phyloP scores from a whole-genome alignment of 495 filamentous ascomycete genomes.

The Thermochaetoides thermophila region DNA sequence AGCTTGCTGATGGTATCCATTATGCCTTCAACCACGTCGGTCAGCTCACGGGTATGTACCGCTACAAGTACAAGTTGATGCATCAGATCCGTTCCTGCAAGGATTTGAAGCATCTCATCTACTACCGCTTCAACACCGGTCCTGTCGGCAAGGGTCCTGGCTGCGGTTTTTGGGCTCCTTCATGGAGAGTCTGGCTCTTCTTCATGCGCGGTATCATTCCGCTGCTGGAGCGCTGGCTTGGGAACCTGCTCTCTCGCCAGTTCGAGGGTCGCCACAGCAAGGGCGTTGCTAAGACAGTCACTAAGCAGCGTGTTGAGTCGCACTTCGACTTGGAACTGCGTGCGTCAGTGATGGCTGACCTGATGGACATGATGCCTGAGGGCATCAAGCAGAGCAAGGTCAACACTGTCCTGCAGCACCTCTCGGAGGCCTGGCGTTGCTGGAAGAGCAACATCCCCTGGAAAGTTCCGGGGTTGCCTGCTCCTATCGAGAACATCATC shows the following conservation, averaged over 20 bases:
- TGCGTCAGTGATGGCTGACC: conserved; percentile 95
- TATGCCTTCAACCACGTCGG: conserved; percentile 99
- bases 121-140: conserved; percentile 97
- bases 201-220: conserved; percentile 99
- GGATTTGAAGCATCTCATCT: conserved; percentile 97
- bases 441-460: conserved; percentile 99
- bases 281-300: conserved; percentile 97
- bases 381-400: conserved; percentile 99
- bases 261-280: conserved; percentile 99
- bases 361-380: conserved; percentile 99
- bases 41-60: conserved; percentile 98
- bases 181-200: conserved; percentile 99
- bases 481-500: conserved; percentile 97
- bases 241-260: conserved; percentile 89
- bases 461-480: conserved; percentile 94
- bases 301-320: conserved; percentile 96
- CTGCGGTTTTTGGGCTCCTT: conserved; percentile 98
- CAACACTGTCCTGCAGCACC: conserved; percentile 92
- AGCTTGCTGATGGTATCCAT: conserved; percentile 93
- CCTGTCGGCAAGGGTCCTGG: conserved; percentile 96
- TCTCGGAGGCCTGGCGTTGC: conserved; percentile 96
- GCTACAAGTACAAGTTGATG: conserved; percentile 99
- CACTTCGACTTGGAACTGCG: conserved; percentile 97
- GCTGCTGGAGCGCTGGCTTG: conserved; percentile 91
- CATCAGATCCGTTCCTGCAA: conserved; percentile 99